Evolutionary conservation across 2,329 filamentous ascomycete genomes (phyloP).

Genomic region (Lasiodiplodia citricola): DNA sequence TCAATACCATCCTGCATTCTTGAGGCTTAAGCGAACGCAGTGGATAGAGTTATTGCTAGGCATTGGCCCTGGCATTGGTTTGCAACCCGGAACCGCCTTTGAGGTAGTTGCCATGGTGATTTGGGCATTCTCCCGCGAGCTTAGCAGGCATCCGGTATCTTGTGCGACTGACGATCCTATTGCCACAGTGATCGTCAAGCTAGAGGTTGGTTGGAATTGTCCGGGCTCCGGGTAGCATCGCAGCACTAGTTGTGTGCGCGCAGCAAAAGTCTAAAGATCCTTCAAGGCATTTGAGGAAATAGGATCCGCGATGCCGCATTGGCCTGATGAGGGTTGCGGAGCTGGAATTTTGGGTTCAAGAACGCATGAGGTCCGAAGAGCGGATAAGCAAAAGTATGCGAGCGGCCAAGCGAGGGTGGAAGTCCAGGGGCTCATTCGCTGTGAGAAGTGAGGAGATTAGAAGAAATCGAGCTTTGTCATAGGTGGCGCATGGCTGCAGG

Average conservation of each 20-base stretch:
- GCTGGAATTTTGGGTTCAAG: slow-evolving; percentile 8
- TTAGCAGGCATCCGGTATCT: not conserved
- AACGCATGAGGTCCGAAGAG: not conserved
- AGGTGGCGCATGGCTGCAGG: not conserved
- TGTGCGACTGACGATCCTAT: not conserved
- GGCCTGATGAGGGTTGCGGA: not conserved
- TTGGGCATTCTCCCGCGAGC: not conserved
- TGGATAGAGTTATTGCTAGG: not conserved
- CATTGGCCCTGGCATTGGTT: not conserved
- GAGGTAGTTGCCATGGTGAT: not conserved
- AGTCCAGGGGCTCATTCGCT: not conserved
- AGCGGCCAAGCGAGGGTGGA: not conserved
- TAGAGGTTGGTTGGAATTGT: not conserved
- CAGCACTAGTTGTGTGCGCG: not conserved
- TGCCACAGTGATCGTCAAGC: not conserved
- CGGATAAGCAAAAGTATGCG: slow-evolving; percentile 1
- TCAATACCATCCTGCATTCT: not conserved
- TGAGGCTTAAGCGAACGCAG: not conserved
- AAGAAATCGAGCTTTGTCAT: not conserved
- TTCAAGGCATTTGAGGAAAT: not conserved
- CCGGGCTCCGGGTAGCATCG: not conserved
- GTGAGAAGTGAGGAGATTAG: not conserved
- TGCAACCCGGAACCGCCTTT: not conserved
- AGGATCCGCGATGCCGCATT: not conserved
- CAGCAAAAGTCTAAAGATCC: not conserved